Base-by-base conservation (phyloP, 2,329 filamentous ascomycete genomes). In the Aspergillus transmontanensis region DNA sequence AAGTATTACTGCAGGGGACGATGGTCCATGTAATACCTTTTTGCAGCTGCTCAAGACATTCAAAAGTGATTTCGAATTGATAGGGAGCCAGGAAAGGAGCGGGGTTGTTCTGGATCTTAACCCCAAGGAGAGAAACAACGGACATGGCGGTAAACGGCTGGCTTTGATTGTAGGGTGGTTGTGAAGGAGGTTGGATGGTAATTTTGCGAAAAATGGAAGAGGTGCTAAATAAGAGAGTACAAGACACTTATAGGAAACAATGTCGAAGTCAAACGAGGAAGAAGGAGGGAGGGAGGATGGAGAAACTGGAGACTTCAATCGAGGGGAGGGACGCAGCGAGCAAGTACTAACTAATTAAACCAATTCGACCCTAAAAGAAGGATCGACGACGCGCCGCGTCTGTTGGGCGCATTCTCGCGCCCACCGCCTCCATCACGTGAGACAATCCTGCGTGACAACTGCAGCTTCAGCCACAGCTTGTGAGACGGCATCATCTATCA, bases 41-140 rank as follows among this genome's bases (percentile, higher is more conserved):
- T 78, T 96, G 92, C 45, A 99, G 87, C 71, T 90, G 88, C 83
- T 99, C 95, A 28, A 98, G 88, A 75, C 95, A 98, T 81, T 99
- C 95, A 68, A 99, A 99, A 21, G 95, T 99, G 78, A 99, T 98
- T 81, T 99, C 94, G 72, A 99, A 97, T 79, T 95, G 89, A 79
- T 99, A 99, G 60, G 93, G 89, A 78, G 94, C 91, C 73, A 89
- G 90, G 82, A 99, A 98, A 72, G 91, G 89, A 74, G 95, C 94
- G 75, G 95, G 95, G 83, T 99, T 99, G 87, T 99, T 98, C 78
- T 93, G 86, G 72, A 99, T 92, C 80, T 95, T 92, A 74, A 99
- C 95, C 76, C 94, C 94, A 70, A 99, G 88, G 64, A 99, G 89
- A 71, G 94, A 96, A 68, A 99, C 94, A 76, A 97, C 92, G 76